These are phyloP conservation scores for Penicillium antarcticum DNA, from an alignment of 495 filamentous ascomycete species.

Conservation along the genomic window DNA sequence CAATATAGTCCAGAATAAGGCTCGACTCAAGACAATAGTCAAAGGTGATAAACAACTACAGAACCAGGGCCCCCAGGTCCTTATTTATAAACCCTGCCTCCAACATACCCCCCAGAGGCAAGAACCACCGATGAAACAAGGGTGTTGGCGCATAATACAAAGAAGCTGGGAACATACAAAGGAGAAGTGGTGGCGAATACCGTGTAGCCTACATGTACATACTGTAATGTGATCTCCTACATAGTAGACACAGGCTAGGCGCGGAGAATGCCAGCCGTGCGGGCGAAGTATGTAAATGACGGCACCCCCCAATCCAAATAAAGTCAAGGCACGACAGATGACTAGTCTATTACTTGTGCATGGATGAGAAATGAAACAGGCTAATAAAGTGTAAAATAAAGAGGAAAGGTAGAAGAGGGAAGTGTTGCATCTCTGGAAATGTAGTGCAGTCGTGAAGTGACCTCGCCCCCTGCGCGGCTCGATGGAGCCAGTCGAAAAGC, in stretches of 20 bases:
- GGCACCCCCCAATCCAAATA: not conserved
- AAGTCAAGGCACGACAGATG: not conserved
- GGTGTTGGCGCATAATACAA: not conserved
- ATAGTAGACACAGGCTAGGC: not conserved
- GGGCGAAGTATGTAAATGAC: not conserved
- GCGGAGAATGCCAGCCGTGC: constrained; percentile 3
- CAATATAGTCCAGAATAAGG: no score
- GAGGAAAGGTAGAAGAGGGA: not conserved
- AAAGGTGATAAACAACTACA: no score
- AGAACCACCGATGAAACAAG: not conserved
- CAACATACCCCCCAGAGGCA: not conserved
- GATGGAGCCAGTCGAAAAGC: constrained; percentile 1
- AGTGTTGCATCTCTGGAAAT: no score
- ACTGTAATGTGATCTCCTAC: not conserved
- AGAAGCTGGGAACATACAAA: constrained; percentile 1
- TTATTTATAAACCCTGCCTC: constrained; percentile 3
- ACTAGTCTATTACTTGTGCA: not conserved
- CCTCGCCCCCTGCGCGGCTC: not conserved
- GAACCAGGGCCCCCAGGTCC: not conserved
- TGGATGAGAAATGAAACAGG: no score
- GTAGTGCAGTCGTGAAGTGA: no score
- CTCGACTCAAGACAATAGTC: no score
- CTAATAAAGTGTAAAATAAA: not conserved
- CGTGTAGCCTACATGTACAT: not conserved
- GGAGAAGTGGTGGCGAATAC: not conserved